These are phyloP conservation scores for Penicillium sp. DNA, from an alignment of 2,329 filamentous ascomycete genomes.

Conservation along the genomic window DNA sequence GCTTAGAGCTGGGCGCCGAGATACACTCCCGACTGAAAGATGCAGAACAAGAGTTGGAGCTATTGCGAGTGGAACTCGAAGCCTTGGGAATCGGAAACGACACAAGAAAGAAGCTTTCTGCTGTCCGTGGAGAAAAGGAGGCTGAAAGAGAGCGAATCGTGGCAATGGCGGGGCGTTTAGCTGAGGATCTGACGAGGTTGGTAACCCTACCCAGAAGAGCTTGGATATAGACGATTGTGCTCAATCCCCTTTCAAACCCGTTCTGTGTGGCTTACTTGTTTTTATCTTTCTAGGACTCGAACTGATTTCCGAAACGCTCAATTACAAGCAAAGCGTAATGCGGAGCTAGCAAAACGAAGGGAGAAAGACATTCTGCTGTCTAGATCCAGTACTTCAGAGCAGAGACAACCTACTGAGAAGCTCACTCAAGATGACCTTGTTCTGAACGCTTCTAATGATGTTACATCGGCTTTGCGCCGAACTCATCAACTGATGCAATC, in stretches of 20 bases:
- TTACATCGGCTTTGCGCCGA: constrained; percentile 79
- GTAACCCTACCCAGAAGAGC: constrained; percentile 11
- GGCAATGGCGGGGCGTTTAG: constrained; percentile 67
- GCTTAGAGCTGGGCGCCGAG: constrained; percentile 74
- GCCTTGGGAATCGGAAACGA: constrained; percentile 59
- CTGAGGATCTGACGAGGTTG: constrained; percentile 72
- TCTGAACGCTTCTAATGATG: constrained; percentile 75
- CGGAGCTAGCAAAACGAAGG: constrained; percentile 71
- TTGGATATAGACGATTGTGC: neutral
- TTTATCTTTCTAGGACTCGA: constrained; percentile 56
- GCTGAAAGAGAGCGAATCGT: constrained; percentile 67
- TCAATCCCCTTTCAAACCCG: neutral
- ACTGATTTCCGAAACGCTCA: constrained; percentile 79
- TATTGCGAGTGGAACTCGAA: constrained; percentile 75
- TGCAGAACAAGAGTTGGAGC: constrained; percentile 79
- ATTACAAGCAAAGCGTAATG: constrained; percentile 72
- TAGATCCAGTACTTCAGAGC: constrained; percentile 39
- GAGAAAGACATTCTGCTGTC: constrained; percentile 77
- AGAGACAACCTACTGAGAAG: constrained; percentile 45
- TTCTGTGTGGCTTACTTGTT: constrained; percentile 9
- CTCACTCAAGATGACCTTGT: constrained; percentile 72
- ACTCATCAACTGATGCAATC: constrained; percentile 85
- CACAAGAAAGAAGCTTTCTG: constrained; percentile 30
- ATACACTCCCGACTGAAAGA: constrained; percentile 77
- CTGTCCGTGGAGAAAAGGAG: constrained; percentile 54